Evolutionary conservation across 2,329 filamentous ascomycete species (phyloP).

Genomic region (Periconia macrospinosa): DNA sequence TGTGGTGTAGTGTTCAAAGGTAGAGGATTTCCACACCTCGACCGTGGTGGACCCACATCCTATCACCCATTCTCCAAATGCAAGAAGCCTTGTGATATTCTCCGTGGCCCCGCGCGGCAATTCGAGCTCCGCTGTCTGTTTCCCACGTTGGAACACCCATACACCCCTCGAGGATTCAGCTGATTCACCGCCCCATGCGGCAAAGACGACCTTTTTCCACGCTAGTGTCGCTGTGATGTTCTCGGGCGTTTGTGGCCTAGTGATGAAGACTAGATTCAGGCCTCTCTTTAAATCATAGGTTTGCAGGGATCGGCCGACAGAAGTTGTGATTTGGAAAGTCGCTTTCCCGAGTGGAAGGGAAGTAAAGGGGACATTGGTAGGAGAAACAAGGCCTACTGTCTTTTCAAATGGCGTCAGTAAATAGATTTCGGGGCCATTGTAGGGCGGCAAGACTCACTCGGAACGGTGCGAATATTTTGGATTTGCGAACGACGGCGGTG

Average conservation of each 20-base stretch:
- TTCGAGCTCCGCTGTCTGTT: slow-evolving; percentile 75
- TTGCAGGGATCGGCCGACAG: slow-evolving; percentile 84
- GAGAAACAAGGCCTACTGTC: slow-evolving; percentile 92
- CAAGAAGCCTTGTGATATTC: slow-evolving; percentile 73
- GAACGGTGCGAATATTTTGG: slow-evolving; percentile 90
- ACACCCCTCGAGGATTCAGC: slow-evolving; percentile 65
- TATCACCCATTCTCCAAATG: slow-evolving; percentile 91
- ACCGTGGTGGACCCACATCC: slow-evolving; percentile 75
- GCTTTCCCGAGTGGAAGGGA: slow-evolving; percentile 87
- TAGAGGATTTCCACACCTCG: slow-evolving; percentile 85
- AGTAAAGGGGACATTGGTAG: slow-evolving; percentile 87
- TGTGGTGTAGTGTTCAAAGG: slow-evolving; percentile 87
- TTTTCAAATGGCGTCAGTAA: slow-evolving; percentile 42
- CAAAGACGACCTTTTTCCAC: slow-evolving; percentile 84
- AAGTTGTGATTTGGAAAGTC: slow-evolving; percentile 96
- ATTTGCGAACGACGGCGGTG: slow-evolving; percentile 52
- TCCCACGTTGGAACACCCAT: slow-evolving; percentile 91
- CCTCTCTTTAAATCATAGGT: slow-evolving; percentile 93
- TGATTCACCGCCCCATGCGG: slow-evolving; percentile 77
- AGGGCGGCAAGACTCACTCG: slow-evolving; percentile 60
- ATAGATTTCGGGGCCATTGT: neutral
- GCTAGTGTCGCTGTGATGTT: slow-evolving; percentile 84
- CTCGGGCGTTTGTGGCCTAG: slow-evolving; percentile 82
- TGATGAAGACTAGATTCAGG: slow-evolving; percentile 91
- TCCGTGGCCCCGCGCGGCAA: slow-evolving; percentile 67